Conservation (phyloP, 2,329 filamentous ascomycete species). For the Sordariomycetes sp. region DNA sequence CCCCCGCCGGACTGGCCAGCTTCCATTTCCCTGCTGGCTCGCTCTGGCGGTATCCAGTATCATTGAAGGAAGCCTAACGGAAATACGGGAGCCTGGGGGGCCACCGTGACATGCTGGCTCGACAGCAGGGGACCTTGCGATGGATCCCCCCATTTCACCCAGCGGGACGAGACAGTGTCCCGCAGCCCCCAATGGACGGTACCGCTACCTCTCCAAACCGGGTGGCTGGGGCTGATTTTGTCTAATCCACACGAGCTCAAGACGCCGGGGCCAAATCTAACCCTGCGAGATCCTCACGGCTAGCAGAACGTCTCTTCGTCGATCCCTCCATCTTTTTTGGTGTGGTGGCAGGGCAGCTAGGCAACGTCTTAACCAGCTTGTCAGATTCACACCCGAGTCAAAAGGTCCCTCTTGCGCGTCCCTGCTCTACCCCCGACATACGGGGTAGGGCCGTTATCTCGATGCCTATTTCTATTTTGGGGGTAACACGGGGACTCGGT, state of each 20-base stretch:
- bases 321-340: no score
- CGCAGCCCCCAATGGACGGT: neutral
- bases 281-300: no score
- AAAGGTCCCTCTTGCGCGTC: neutral
- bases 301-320: no score
- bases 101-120: neutral
- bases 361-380: neutral
- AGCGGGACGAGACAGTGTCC: neutral
- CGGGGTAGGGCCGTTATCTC: neutral
- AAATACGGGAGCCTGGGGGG: constrained; percentile 2
- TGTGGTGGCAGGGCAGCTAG: no score
- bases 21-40: neutral
- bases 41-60: neutral
- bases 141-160: neutral
- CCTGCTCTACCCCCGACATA: neutral
- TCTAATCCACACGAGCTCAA: no score
- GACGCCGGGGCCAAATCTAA: no score
- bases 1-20: neutral
- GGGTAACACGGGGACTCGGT: neutral
- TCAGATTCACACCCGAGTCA: neutral
- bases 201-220: neutral
- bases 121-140: neutral
- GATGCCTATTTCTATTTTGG: neutral
- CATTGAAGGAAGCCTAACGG: neutral
- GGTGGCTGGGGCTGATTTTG: constrained; percentile 1